Conservation (phyloP, 2,329 filamentous ascomycete genomes). For the Sporothrix inflata region DNA sequence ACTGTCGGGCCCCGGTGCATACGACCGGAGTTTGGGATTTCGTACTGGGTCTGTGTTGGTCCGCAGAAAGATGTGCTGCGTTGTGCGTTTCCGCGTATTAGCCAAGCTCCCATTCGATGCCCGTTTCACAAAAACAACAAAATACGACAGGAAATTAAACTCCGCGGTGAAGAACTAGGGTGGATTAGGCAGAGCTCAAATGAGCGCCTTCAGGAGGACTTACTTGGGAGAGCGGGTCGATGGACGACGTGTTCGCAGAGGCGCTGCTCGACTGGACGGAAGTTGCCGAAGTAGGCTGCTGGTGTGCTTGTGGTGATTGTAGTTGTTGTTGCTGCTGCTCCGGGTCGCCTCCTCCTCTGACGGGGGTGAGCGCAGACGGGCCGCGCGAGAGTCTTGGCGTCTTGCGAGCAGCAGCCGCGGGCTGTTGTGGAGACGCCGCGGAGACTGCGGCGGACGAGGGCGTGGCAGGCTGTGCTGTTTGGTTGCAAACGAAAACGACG, state of each 20-base stretch:
- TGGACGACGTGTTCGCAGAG: conserved; percentile 32
- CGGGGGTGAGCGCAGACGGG: not conserved
- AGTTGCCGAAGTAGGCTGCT: conserved; percentile 24
- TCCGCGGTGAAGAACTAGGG: not conserved
- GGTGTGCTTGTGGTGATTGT: not conserved
- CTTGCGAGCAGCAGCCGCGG: conserved; percentile 14
- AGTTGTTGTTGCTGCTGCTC: not conserved
- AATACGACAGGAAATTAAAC: not conserved
- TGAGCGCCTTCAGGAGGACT: not conserved
- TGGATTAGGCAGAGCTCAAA: not conserved
- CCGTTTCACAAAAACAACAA: not conserved
- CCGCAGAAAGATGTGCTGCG: conserved; percentile 65
- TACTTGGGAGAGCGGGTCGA: conserved; percentile 42
- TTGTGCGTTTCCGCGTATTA: not conserved
- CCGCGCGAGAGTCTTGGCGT: conserved; percentile 21
- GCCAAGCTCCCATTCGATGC: not conserved
- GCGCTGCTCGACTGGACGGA: conserved; percentile 28
- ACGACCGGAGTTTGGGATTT: conserved; percentile 57
- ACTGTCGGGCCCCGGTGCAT: conserved; percentile 54
- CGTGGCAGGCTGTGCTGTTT: conserved; percentile 20
- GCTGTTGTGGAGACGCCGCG: not conserved
- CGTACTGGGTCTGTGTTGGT: conserved; percentile 66
- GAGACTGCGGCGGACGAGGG: conserved; percentile 7
- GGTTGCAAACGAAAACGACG: too few relatives aligned
- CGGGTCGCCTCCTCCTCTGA: not conserved